These are phyloP conservation scores for Pythium periplocum DNA, from an alignment of 352 stramenopile genomes.

Conservation along the genomic window DNA sequence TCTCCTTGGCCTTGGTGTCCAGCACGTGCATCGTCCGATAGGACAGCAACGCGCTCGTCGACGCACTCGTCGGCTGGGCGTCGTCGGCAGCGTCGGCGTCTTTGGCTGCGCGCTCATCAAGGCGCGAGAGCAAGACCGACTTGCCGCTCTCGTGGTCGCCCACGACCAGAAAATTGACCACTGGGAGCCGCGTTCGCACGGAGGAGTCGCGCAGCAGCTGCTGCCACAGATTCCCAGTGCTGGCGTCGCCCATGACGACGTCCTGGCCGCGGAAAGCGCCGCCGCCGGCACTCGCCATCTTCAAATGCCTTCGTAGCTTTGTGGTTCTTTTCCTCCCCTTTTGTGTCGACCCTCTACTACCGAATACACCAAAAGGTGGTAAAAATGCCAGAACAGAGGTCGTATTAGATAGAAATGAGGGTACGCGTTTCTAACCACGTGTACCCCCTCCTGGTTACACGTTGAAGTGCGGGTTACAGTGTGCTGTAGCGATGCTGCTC, in stretches of 20 bases:
- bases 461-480: slow-evolving; percentile 21
- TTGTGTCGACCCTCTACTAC: too few species aligned
- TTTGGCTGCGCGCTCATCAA: slow-evolving; percentile 32
- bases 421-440: not conserved
- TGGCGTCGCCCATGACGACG: not conserved
- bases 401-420: slow-evolving; percentile 4
- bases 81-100: not conserved
- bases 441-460: slow-evolving; percentile 1
- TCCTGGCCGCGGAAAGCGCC: slow-evolving; percentile 3
- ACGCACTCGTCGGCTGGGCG: slow-evolving; percentile 5
- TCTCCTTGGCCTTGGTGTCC: slow-evolving; percentile 56
- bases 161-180: slow-evolving; percentile 60
- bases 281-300: too few species aligned
- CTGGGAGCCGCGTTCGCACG: slow-evolving; percentile 66
- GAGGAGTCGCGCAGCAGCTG: slow-evolving; percentile 80
- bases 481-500: slow-evolving; percentile 82
- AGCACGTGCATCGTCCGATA: slow-evolving; percentile 65
- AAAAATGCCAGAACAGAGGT: too few species aligned
- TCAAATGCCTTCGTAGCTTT: too few species aligned
- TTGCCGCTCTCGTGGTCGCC: slow-evolving; percentile 75
- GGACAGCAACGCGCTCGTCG: slow-evolving; percentile 39
- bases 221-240: slow-evolving; percentile 63
- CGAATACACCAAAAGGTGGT: too few species aligned
- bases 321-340: too few species aligned
- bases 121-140: slow-evolving; percentile 48